phyloP scores from a whole-genome alignment of 2,329 filamentous ascomycete genomes.

The Emergomyces pasteurianus region DNA sequence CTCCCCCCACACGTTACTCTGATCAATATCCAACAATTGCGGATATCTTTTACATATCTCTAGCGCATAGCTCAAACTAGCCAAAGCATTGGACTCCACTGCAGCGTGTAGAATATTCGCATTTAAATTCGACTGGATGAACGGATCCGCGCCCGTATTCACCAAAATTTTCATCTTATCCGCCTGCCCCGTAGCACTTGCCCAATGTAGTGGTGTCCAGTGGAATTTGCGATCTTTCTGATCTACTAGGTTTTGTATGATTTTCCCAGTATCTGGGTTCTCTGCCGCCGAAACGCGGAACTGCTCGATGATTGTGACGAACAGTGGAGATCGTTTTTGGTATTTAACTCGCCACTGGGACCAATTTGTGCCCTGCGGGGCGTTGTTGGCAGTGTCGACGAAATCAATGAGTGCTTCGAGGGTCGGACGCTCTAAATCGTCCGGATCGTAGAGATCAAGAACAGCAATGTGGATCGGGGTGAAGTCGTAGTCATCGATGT shows the following conservation, averaged over 20 bases:
- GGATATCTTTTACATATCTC: conserved; percentile 8
- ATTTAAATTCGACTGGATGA: conserved; percentile 10
- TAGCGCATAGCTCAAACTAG: conserved; percentile 6
- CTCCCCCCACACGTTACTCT: conserved; percentile 10
- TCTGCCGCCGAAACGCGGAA: conserved; percentile 9
- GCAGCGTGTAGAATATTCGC: conserved; percentile 11
- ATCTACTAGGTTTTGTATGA: conserved; percentile 11
- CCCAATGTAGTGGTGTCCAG: conserved; percentile 13
- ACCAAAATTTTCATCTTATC: conserved; percentile 11
- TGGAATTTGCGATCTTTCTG: conserved; percentile 12
- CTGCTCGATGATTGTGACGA: conserved; percentile 9
- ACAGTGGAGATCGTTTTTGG: conserved; percentile 9
- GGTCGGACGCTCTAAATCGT: conserved; percentile 8
- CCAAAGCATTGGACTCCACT: conserved; percentile 9
- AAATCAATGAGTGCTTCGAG: conserved; percentile 10
- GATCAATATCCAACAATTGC: conserved; percentile 3
- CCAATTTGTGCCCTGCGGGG: conserved; percentile 9
- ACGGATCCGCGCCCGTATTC: conserved; percentile 9
- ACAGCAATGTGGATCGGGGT: conserved; percentile 11
- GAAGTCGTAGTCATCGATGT: conserved; percentile 10
- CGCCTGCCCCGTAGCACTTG: conserved; percentile 8
- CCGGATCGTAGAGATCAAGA: conserved; percentile 10
- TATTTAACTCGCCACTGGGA: conserved; percentile 9
- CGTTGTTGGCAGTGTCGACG: conserved; percentile 10
- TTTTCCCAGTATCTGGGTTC: conserved; percentile 8